phyloP scores from a whole-genome alignment of 768 basidiomycete species.

The Phanerochaete carnosa region DNA sequence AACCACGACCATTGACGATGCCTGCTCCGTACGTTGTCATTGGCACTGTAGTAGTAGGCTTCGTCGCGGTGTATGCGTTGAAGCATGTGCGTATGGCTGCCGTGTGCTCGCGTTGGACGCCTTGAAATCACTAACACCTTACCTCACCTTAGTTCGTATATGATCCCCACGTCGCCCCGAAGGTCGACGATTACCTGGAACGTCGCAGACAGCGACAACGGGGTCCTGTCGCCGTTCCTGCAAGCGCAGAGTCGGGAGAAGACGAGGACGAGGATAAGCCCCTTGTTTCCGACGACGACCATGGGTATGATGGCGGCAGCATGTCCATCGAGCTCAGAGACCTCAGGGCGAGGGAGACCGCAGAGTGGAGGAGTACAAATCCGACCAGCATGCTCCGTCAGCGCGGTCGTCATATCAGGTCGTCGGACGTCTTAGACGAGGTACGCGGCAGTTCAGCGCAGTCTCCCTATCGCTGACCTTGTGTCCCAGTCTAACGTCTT shows the following conservation, averaged over 20 bases:
- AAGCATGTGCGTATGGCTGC: conserved; percentile 45
- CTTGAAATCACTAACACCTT: background rate
- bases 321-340: conserved; percentile 47
- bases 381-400: conserved; percentile 19
- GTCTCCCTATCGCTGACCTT: background rate
- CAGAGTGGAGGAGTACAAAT: conserved; percentile 49
- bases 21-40: conserved; percentile 39
- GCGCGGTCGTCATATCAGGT: conserved; percentile 14
- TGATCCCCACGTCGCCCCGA: conserved; percentile 66
- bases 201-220: conserved; percentile 31
- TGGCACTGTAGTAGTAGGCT: conserved; percentile 46
- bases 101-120: background rate
- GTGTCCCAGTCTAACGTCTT: conserved; percentile 39
- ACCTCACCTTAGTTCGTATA: conserved; percentile 55
- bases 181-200: conserved; percentile 47
- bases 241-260: background rate
- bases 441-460: conserved; percentile 28
- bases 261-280: conserved; percentile 11
- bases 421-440: conserved; percentile 40
- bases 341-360: conserved; percentile 47
- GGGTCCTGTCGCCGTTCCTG: conserved; percentile 17
- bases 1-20: conserved; percentile 21
- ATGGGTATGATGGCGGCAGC: conserved; percentile 10
- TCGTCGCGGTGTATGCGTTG: conserved; percentile 49
- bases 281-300: background rate